Conservation (phyloP, 1,284 basidiomycete species). For the Sphaerobolus stellatus region DNA sequence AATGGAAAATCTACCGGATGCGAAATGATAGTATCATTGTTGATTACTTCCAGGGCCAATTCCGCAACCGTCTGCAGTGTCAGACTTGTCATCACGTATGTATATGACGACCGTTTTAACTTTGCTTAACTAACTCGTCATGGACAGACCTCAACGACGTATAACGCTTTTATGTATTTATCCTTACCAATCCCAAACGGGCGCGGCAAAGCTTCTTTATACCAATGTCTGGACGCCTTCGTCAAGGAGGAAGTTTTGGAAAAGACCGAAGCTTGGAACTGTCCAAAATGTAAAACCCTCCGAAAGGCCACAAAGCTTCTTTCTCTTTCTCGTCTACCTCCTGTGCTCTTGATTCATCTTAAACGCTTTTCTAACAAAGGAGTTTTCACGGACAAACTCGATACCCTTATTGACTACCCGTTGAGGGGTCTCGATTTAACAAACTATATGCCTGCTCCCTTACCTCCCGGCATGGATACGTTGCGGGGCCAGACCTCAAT, state of each 20-base stretch:
- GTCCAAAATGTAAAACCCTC: constrained; percentile 87
- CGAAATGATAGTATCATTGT: constrained; percentile 95
- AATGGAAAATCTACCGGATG: constrained; percentile 90
- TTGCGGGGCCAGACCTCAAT: constrained; percentile 41
- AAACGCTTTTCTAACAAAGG: constrained; percentile 95
- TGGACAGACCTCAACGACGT: constrained; percentile 92
- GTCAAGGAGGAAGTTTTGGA: constrained; percentile 91
- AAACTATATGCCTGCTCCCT: constrained; percentile 82
- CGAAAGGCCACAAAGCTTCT: constrained; percentile 83
- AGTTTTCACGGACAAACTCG: constrained; percentile 93
- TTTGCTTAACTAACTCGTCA: constrained; percentile 12
- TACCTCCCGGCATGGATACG: constrained; percentile 63
- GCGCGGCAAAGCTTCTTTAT: constrained; percentile 69
- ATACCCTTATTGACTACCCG: constrained; percentile 89
- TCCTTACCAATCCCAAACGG: constrained; percentile 84
- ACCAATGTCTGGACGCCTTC: constrained; percentile 87
- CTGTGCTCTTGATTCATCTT: constrained; percentile 91
- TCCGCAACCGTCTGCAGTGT: constrained; percentile 88
- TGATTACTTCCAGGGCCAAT: constrained; percentile 98
- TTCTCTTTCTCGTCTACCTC: constrained; percentile 88
- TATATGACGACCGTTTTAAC: constrained; percentile 15
- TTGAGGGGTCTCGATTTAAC: constrained; percentile 83
- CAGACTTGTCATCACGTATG: constrained; percentile 86
- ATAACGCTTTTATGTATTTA: constrained; percentile 96
- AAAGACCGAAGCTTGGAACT: constrained; percentile 94